Evolutionary conservation across 306 rosid genomes (phyloP).

Genomic region (Cucurbita moschata): DNA sequence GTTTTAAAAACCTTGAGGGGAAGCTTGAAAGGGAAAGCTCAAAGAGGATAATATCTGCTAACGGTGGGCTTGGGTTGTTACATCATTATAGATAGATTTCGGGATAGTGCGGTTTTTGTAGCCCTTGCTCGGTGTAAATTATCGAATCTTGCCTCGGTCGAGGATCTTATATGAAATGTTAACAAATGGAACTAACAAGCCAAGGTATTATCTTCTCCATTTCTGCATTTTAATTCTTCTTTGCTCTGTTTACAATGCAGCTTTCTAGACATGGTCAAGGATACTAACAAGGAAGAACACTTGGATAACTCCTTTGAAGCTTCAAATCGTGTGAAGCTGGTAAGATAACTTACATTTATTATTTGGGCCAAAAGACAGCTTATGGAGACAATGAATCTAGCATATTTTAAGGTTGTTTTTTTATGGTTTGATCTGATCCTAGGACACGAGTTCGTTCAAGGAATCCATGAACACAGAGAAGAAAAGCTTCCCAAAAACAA

Average conservation of each 20-base stretch:
- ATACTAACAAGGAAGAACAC: slow-evolving; percentile 26
- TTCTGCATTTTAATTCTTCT: slow-evolving; percentile 12
- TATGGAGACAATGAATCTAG: not conserved
- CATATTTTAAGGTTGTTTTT: slow-evolving; percentile 2
- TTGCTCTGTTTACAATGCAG: slow-evolving; percentile 31
- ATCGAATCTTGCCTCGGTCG: not conserved
- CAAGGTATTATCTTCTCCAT: not conserved
- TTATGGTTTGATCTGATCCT: slow-evolving; percentile 20
- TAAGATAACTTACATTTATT: slow-evolving; percentile 14
- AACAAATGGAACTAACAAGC: not conserved
- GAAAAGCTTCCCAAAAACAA: slow-evolving; percentile 33
- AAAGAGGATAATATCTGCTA: too few relatives aligned
- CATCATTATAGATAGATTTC: not conserved
- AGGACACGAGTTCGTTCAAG: slow-evolving; percentile 48
- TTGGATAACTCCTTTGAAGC: slow-evolving; percentile 27
- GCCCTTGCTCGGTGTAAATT: not conserved
- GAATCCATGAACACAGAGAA: slow-evolving; percentile 29
- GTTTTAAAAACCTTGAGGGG: too few relatives aligned
- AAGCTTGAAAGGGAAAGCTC: too few relatives aligned
- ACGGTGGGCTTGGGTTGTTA: not conserved
- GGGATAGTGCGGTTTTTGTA: not conserved
- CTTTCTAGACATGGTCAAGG: slow-evolving; percentile 48
- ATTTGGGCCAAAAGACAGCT: not conserved
- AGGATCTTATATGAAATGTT: not conserved
- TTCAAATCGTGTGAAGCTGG: slow-evolving; percentile 52